Base-by-base conservation (phyloP, 2,329 filamentous ascomycete species). In the Ophiocordyceps camponoti-floridani region DNA sequence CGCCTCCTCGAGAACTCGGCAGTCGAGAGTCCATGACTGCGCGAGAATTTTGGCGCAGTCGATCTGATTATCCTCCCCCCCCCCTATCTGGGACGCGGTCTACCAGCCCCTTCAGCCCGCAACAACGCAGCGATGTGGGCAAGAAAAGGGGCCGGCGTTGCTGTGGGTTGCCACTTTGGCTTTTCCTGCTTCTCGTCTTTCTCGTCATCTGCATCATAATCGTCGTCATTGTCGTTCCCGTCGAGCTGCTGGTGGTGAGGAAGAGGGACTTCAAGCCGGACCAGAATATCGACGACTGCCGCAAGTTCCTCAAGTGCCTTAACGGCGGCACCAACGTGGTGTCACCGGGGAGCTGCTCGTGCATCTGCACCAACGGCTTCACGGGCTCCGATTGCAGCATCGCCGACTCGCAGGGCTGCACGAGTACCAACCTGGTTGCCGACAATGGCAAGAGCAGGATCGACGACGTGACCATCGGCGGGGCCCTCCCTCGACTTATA, bases 311-410 rank as follows among this genome's bases (percentile, higher is more conserved):
- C 13, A 70, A 68, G 0, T 95, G 89, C 56, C 64, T 73, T 44
- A 94, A 96, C 50, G 86, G 85, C 10, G 89, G 89, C 27, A 78
- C 79, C 16, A 87, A 79, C 45, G 73, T 89, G 14, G 62, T 86
- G 18, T 75, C 72, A 14, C 68, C 75, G 46, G 73, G 75, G 4
- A 66, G 72, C 18, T 96, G 89, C 62, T 81, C 80, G 12, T 98
- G 89, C 58, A 77, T 95, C 40, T 98, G 89, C 61, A 77, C 81
- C 19, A 87, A 91, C 53, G 86, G 88, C 1, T 96, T 89, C 58
- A 88, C 83, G 0, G 72, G 73, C 13, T 61, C 63, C 19, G 66
- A 71, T 47, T 77, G 74, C 54, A 68, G 66, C 5, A 58, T 61
- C 23, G 57, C 62, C 2, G 67, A 66, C 43, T 58, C 66, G 1